phyloP scores from a whole-genome alignment of 768 basidiomycete genomes.

The Sarcomyxa edulis region DNA sequence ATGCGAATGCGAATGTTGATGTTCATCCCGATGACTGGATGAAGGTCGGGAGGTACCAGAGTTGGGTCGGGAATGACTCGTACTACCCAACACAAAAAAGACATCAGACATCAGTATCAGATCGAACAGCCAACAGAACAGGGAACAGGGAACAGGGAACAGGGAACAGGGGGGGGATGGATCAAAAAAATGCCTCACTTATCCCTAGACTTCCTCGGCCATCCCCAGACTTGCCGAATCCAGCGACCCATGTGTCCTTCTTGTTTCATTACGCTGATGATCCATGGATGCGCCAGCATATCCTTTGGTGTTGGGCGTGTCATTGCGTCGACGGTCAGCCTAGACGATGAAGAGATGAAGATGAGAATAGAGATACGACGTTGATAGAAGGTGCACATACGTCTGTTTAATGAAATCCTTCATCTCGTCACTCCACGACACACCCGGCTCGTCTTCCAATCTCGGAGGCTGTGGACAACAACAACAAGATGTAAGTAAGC shows the following conservation, averaged over 20 bases:
- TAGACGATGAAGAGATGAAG: slow-evolving; percentile 27
- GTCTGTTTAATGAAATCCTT: slow-evolving; percentile 86
- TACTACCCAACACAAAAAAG: too few relatives aligned
- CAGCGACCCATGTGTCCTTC: slow-evolving; percentile 88
- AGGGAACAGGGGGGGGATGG: neutral
- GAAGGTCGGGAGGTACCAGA: too few relatives aligned
- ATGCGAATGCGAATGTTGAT: too few relatives aligned
- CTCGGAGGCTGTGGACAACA: slow-evolving; percentile 58
- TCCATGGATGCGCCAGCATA: slow-evolving; percentile 83
- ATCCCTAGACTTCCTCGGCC: slow-evolving; percentile 46
- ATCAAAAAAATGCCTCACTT: slow-evolving; percentile 24
- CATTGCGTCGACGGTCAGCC: slow-evolving; percentile 64
- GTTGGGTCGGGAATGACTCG: too few relatives aligned
- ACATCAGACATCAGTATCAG: too few relatives aligned
- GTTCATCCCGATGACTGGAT: too few relatives aligned
- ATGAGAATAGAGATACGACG: slow-evolving; percentile 1
- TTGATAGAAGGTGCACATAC: slow-evolving; percentile 44
- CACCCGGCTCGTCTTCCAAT: slow-evolving; percentile 67
- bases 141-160: neutral
- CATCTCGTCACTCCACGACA: slow-evolving; percentile 78
- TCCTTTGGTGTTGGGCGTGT: slow-evolving; percentile 78
- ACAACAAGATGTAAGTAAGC: slow-evolving; percentile 1
- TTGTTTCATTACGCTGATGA: slow-evolving; percentile 67
- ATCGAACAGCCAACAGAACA: too few relatives aligned
- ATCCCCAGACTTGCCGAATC: slow-evolving; percentile 83